Evolutionary conservation across 2,329 filamentous ascomycete species (phyloP).

Genomic region (Gliomastix tumulicola): DNA sequence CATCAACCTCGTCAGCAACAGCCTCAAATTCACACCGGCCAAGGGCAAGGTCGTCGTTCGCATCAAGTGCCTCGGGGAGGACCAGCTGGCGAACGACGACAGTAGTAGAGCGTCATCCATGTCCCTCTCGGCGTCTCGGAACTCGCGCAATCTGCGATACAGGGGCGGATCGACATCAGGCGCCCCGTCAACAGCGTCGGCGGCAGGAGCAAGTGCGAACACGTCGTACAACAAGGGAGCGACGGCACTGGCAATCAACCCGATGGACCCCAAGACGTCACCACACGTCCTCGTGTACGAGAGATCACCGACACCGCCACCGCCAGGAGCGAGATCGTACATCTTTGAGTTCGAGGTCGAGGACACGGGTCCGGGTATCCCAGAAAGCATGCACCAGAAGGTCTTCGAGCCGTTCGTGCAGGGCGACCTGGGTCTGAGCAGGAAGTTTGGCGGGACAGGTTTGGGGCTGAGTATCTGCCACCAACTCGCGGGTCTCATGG

Average conservation of each 20-base stretch:
- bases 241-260: conserved; percentile 56
- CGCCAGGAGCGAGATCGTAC: conserved; percentile 55
- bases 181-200: conserved; percentile 42
- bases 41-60: conserved; percentile 69
- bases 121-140: conserved; percentile 41
- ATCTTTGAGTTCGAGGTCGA: conserved; percentile 83
- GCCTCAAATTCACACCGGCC: conserved; percentile 79
- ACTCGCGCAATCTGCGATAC: conserved; percentile 34
- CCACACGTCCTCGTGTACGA: conserved; percentile 43
- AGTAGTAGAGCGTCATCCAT: conserved; percentile 47
- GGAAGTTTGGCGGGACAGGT: conserved; percentile 84
- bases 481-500: conserved; percentile 78
- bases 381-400: conserved; percentile 66
- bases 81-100: conserved; percentile 29
- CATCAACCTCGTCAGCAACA: conserved; percentile 89
- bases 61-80: conserved; percentile 66
- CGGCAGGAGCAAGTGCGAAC: not conserved
- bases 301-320: conserved; percentile 52
- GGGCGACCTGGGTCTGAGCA: conserved; percentile 82
- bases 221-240: conserved; percentile 22
- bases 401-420: conserved; percentile 95
- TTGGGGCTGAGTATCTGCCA: conserved; percentile 84
- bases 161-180: conserved; percentile 40
- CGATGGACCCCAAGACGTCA: conserved; percentile 47
- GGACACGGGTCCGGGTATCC: conserved; percentile 83